A percentile compares a stretch with the other conserved stretches of the same genome.
Evolutionary conservation across 23 red algal species (phyloP).

Genomic region (Gracilaria domingensis): DNA sequence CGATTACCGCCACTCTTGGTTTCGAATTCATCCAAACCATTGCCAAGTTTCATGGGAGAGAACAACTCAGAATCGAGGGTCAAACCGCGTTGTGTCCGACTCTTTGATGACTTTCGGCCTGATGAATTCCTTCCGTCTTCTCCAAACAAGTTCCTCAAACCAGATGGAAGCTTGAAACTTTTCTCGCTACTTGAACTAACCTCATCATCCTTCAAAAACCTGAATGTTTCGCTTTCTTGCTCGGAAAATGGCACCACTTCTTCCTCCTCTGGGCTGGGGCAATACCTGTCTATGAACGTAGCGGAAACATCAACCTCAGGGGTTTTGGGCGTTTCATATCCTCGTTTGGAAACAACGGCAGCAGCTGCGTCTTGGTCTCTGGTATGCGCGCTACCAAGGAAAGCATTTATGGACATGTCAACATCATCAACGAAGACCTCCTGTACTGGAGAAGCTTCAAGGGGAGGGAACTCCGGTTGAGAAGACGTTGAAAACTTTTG

Average conservation of each 20-base stretch:
- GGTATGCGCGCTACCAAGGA: background rate
- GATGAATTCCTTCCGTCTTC: background rate
- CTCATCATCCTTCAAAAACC: constrained; percentile 14
- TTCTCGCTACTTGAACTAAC: background rate
- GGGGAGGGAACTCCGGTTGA: background rate
- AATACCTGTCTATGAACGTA: background rate
- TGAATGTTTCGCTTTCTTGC: background rate
- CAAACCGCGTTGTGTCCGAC: background rate
- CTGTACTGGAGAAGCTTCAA: constrained; percentile 17
- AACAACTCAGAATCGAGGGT: background rate
- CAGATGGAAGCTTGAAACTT: background rate
- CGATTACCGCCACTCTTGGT: background rate
- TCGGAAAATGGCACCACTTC: background rate
- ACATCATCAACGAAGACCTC: constrained; percentile 10
- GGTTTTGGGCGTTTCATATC: no score
- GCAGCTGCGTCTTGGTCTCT: no score
- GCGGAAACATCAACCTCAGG: background rate
- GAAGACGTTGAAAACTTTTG: background rate
- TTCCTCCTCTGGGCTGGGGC: background rate
- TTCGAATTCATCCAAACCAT: background rate
- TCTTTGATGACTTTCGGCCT: background rate
- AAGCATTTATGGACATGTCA: background rate
- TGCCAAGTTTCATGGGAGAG: background rate
- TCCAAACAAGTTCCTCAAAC: constrained; percentile 5
- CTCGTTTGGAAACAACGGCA: background rate